phyloP scores from a whole-genome alignment of 2,329 filamentous ascomycete species.

The Penicillium hordei region DNA sequence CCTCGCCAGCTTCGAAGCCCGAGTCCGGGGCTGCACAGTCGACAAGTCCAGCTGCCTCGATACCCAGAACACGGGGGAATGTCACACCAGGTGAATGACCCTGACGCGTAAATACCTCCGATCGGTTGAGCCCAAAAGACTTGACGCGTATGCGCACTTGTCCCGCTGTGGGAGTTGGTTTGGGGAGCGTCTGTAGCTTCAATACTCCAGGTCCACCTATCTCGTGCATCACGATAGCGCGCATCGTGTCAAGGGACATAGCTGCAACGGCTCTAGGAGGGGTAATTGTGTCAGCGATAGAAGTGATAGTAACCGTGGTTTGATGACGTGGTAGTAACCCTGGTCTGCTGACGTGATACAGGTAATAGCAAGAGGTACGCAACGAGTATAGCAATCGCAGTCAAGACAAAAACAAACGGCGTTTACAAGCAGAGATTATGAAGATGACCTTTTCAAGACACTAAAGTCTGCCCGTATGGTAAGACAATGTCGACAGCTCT shows the following conservation, averaged over 20 bases:
- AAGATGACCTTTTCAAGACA: not conserved
- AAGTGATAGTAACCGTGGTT: not conserved
- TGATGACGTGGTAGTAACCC: not conserved
- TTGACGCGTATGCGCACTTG: not conserved
- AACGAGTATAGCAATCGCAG: not conserved
- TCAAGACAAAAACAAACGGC: not conserved
- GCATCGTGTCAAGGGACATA: not conserved
- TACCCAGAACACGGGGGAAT: not conserved
- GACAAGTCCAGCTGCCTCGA: not conserved
- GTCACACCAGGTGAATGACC: not conserved
- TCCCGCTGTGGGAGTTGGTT: not conserved
- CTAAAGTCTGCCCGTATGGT: not conserved
- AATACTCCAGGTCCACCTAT: not conserved
- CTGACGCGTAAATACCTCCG: not conserved
- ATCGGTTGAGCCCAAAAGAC: not conserved
- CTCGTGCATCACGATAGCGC: not conserved
- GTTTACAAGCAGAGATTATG: not conserved
- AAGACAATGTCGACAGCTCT: not conserved
- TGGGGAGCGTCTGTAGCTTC: not conserved
- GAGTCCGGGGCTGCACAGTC: not conserved
- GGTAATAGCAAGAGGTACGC: not conserved
- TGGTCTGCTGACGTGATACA: not conserved
- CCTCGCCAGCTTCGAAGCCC: not conserved
- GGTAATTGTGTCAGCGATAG: not conserved
- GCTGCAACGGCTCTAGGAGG: not conserved